Evolutionary conservation across 495 filamentous ascomycete species (phyloP).

Genomic region (Penicillium simplicissimum): DNA sequence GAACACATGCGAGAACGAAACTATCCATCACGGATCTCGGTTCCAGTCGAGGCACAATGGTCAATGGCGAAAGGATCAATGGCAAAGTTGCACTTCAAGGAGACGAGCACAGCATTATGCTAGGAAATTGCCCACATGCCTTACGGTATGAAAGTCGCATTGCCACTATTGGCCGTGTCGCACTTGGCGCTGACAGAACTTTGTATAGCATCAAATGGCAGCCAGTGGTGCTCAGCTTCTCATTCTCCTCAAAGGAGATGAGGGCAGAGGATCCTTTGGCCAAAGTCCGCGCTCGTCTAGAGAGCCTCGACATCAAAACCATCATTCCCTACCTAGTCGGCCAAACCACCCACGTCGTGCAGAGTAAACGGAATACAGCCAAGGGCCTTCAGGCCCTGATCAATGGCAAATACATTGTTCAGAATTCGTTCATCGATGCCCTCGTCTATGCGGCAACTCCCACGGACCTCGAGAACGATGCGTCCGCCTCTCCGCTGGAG

Average conservation of each 20-base stretch:
- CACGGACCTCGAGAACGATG: constrained; percentile 51
- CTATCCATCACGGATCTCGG: constrained; percentile 67
- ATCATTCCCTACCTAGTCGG: constrained; percentile 66
- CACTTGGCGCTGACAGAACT: background rate
- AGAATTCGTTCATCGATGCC: constrained; percentile 71
- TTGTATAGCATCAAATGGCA: constrained; percentile 73
- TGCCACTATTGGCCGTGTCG: background rate
- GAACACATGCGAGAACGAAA: constrained; percentile 59
- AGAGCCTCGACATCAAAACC: constrained; percentile 85
- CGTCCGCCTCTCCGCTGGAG: constrained; percentile 68
- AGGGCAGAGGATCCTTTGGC: constrained; percentile 66
- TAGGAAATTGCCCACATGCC: constrained; percentile 62
- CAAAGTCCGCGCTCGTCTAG: constrained; percentile 62
- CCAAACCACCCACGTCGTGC: constrained; percentile 83
- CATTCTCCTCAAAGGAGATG: constrained; percentile 72
- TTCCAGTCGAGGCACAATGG: constrained; percentile 75
- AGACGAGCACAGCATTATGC: constrained; percentile 62
- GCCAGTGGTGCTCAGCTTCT: constrained; percentile 78
- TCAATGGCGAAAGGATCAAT: constrained; percentile 71
- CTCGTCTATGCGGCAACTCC: constrained; percentile 66
- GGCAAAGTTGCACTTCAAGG: constrained; percentile 51
- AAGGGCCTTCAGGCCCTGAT: constrained; percentile 87
- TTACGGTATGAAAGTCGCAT: constrained; percentile 41
- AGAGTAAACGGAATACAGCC: constrained; percentile 85
- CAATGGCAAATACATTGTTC: constrained; percentile 78